A percentile compares a stretch with the other conserved stretches of the same genome.
Conservation (phyloP, 2,329 filamentous ascomycete genomes). For the Colletotrichum trifolii region DNA sequence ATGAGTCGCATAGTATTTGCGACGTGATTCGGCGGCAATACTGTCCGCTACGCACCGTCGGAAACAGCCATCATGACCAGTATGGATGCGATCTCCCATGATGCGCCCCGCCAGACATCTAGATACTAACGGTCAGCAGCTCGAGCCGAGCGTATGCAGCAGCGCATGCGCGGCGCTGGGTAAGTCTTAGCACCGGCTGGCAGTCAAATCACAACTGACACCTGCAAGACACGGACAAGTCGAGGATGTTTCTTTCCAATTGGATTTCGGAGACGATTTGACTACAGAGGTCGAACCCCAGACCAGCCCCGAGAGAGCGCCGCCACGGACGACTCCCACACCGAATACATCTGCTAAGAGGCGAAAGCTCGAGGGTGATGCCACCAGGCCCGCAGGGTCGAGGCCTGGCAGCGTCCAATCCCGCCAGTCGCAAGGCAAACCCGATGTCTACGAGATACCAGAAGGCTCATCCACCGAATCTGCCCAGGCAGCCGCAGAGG, state of each 20-base stretch:
- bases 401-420: neutral
- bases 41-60: neutral
- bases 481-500: neutral
- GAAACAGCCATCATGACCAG: constrained; percentile 47
- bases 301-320: constrained; percentile 26
- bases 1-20: neutral
- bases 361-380: constrained; percentile 46
- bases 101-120: constrained; percentile 13
- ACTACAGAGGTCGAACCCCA: constrained; percentile 30
- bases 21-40: neutral
- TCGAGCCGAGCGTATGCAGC: constrained; percentile 71
- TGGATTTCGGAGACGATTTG: constrained; percentile 49
- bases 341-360: constrained; percentile 63
- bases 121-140: constrained; percentile 46
- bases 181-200: constrained; percentile 48
- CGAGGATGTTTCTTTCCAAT: constrained; percentile 69
- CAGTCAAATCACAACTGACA: constrained; percentile 27
- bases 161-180: constrained; percentile 74
- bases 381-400: too few relatives aligned
- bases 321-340: constrained; percentile 46
- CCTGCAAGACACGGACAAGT: constrained; percentile 63
- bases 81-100: constrained; percentile 35
- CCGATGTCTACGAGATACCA: constrained; percentile 44
- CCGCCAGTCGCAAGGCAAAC: constrained; percentile 14
- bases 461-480: constrained; percentile 45